phyloP scores from a whole-genome alignment of 2,329 filamentous ascomycete species.

The Herpotrichia juniperi region DNA sequence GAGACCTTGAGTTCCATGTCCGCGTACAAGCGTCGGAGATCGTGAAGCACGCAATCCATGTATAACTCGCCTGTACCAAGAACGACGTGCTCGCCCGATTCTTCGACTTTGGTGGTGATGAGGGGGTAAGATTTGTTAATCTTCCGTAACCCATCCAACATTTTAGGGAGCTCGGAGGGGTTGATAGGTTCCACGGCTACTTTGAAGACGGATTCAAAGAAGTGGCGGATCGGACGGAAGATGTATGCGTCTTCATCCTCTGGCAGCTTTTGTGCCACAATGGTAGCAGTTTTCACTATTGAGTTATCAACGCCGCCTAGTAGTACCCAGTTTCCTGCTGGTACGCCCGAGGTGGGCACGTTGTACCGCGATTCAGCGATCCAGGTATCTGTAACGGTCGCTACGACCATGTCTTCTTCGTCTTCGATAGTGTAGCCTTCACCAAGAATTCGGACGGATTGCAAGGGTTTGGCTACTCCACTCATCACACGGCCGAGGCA shows the following conservation, averaged over 20 bases:
- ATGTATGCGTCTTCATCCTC: conserved; percentile 94
- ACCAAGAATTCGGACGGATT: conserved; percentile 87
- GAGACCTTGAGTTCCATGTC: conserved; percentile 99
- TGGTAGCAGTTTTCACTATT: conserved; percentile 95
- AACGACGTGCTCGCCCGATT: conserved; percentile 94
- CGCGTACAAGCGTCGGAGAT: conserved; percentile 89
- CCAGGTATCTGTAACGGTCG: conserved; percentile 83
- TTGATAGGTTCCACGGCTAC: conserved; percentile 98
- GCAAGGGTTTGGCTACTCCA: conserved; percentile 81
- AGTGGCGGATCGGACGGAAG: conserved; percentile 90
- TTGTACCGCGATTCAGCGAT: conserved; percentile 94
- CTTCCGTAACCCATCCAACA: conserved; percentile 94
- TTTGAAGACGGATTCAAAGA: conserved; percentile 97
- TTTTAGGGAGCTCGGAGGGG: conserved; percentile 95
- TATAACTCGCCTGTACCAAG: conserved; percentile 98
- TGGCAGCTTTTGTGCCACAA: conserved; percentile 79
- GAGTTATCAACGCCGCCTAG: conserved; percentile 94
- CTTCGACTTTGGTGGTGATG: conserved; percentile 95
- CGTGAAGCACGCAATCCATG: conserved; percentile 98
- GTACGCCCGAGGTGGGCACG: conserved; percentile 87
- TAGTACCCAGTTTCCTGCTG: conserved; percentile 92
- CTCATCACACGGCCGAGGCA: conserved; percentile 92
- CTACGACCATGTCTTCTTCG: conserved; percentile 93
- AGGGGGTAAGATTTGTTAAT: conserved; percentile 98
- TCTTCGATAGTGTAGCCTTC: conserved; percentile 97